These are phyloP conservation scores for Podaxis sp. DNA, from an alignment of 768 basidiomycete genomes.

Conservation along the genomic window DNA sequence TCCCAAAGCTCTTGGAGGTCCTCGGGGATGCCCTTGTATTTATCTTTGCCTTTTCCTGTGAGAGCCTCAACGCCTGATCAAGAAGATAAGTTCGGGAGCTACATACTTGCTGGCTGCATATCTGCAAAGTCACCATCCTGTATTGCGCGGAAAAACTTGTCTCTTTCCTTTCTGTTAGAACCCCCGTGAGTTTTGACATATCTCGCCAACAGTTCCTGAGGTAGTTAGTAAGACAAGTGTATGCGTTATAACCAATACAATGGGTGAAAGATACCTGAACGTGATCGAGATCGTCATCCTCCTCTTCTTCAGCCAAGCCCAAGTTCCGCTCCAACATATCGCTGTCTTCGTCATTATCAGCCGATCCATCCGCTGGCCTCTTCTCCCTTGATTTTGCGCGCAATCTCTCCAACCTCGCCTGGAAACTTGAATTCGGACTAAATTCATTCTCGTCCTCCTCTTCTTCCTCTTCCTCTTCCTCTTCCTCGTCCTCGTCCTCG, in stretches of 20 bases:
- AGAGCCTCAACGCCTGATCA: neutral
- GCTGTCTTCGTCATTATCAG: slow-evolving; percentile 31
- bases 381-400: slow-evolving; percentile 30
- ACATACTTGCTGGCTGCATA: slow-evolving; percentile 54
- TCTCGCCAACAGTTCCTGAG: slow-evolving; percentile 59
- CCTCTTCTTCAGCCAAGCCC: slow-evolving; percentile 53
- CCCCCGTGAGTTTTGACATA: slow-evolving; percentile 26
- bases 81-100: neutral
- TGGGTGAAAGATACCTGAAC: slow-evolving; percentile 46
- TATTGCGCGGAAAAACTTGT: slow-evolving; percentile 61
- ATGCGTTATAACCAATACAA: neutral
- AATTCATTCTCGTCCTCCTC: slow-evolving; percentile 30
- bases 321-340: slow-evolving; percentile 29
- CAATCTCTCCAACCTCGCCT: slow-evolving; percentile 41
- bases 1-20: slow-evolving; percentile 74
- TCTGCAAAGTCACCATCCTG: slow-evolving; percentile 51
- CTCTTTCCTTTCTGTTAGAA: slow-evolving; percentile 47
- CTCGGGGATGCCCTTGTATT: slow-evolving; percentile 48
- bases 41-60: slow-evolving; percentile 50
- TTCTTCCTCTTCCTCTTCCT: slow-evolving; percentile 33
- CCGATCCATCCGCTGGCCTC: slow-evolving; percentile 24
- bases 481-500: slow-evolving; percentile 37
- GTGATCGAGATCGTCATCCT: slow-evolving; percentile 34
- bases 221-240: neutral
- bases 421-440: slow-evolving; percentile 45